Conservation (phyloP, 1,284 basidiomycete species). For the Polyporus tsugae region DNA sequence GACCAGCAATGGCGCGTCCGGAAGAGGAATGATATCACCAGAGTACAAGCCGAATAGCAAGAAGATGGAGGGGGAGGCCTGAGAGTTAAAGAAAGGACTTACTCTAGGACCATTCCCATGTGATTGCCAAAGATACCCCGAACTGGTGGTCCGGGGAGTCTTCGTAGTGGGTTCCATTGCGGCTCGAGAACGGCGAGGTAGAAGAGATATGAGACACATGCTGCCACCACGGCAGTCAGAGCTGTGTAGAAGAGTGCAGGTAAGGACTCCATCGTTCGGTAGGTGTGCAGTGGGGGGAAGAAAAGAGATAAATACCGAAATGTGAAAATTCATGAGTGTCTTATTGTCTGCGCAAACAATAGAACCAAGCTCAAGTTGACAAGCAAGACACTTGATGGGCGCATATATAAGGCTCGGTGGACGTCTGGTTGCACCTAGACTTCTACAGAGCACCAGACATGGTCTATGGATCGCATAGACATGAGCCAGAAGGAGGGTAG, state of each 20-base stretch:
- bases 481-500: not conserved
- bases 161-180: slow-evolving; percentile 57
- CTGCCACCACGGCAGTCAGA: slow-evolving; percentile 28
- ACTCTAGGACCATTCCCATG: slow-evolving; percentile 66
- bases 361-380: slow-evolving; percentile 5
- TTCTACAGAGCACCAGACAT: not conserved
- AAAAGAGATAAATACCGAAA: slow-evolving; percentile 19
- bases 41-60: not conserved
- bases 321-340: slow-evolving; percentile 13
- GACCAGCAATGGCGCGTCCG: not conserved
- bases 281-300: not conserved
- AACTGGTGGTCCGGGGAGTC: slow-evolving; percentile 66
- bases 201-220: slow-evolving; percentile 34
- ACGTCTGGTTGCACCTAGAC: not conserved
- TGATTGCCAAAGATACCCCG: slow-evolving; percentile 60
- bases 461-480: not conserved
- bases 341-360: slow-evolving; percentile 32
- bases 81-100: slow-evolving; percentile 29
- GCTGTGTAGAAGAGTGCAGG: slow-evolving; percentile 24
- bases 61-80: too few species aligned
- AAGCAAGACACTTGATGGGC: not conserved
- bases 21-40: not conserved
- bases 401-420: not conserved
- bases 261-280: slow-evolving; percentile 12
- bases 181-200: slow-evolving; percentile 49